Base-by-base conservation (phyloP, 1,139 yeast genomes). In the Nematodospora anomalae region DNA sequence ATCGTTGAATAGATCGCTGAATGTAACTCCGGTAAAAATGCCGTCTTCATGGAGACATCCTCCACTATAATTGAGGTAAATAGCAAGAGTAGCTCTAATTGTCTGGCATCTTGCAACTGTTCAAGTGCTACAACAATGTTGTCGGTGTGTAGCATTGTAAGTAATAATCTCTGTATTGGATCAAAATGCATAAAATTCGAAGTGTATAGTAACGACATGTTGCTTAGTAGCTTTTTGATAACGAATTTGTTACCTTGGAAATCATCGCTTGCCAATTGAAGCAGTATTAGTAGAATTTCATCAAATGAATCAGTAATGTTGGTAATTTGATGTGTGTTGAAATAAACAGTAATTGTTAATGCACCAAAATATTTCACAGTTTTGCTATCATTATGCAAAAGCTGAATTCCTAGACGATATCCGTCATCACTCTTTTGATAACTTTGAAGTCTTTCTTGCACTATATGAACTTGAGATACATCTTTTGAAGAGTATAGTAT, bases 341-440 rank as follows among this genome's bases (percentile, higher is more conserved):
- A 76, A 21, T 80, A 80, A 6, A 71, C 75, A 0, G 88, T 73
- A 38, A 77, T 76, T 0, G 90, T 82, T 40, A 83, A 61, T 0
- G 90, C 90, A 1, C 92, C 92, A 52, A 83, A 83, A 55, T 79
- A 84, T 47, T 74, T 72, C 38, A 82, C 79, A 48, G 77, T 76
- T 26, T 64, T 48, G 3, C 77, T 70, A 3, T 59, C 60, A 4
- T 57, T 51, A 1, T 38, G 32, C 23, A 81, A 55, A 16, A 83
- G 57, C 28, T 66, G 56, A 36, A 68, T 66, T 0, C 86, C 88
- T 22, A 82, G 50, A 6, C 55, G 49, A 43, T 69, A 59, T 0
- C 84, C 86, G 34, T 68, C 54, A 2, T 62, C 57, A 2, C 81
- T 74, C 44, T 64, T 72, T 52, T 84, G 92, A 5, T 79, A 54